These are phyloP conservation scores for Marasmius oreades DNA, from an alignment of 1,284 basidiomycete species.

Conservation along the genomic window DNA sequence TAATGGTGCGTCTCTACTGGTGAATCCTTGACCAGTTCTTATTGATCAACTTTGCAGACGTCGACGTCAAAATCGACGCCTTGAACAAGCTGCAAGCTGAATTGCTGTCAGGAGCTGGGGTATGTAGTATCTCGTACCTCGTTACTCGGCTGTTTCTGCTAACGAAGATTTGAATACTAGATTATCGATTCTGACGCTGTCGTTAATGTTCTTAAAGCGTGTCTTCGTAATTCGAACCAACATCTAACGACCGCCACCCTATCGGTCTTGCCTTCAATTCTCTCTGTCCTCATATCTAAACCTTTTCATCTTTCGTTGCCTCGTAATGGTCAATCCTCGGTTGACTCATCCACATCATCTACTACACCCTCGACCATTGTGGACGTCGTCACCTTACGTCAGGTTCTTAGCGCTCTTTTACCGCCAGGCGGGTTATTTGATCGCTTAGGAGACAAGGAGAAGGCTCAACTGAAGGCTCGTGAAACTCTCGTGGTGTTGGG, in stretches of 20 bases:
- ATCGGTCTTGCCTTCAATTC: slow-evolving; percentile 56
- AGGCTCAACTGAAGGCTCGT: slow-evolving; percentile 69
- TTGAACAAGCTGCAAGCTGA: slow-evolving; percentile 70
- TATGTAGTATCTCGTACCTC: slow-evolving; percentile 27
- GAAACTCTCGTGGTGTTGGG: slow-evolving; percentile 72
- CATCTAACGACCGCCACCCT: slow-evolving; percentile 75
- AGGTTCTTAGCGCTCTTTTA: slow-evolving; percentile 64
- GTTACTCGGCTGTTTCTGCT: slow-evolving; percentile 14
- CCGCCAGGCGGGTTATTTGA: slow-evolving; percentile 76
- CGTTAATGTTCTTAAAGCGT: slow-evolving; percentile 66
- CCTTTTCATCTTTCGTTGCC: slow-evolving; percentile 27
- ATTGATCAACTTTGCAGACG: slow-evolving; percentile 41
- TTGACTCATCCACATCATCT: slow-evolving; percentile 51
- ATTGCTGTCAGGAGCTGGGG: slow-evolving; percentile 68
- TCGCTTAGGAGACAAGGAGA: slow-evolving; percentile 80
- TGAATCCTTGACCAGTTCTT: slow-evolving; percentile 7
- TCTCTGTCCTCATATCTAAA: slow-evolving; percentile 56
- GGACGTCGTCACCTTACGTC: slow-evolving; percentile 59
- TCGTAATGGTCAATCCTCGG: slow-evolving; percentile 35
- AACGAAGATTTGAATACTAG: slow-evolving; percentile 31
- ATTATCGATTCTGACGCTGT: slow-evolving; percentile 67
- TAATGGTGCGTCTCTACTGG: slow-evolving; percentile 49
- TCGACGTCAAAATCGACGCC: slow-evolving; percentile 76
- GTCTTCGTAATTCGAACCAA: slow-evolving; percentile 77
- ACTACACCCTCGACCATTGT: slow-evolving; percentile 36